phyloP scores from a whole-genome alignment of 495 filamentous ascomycete genomes.

The Neurospora terricola region DNA sequence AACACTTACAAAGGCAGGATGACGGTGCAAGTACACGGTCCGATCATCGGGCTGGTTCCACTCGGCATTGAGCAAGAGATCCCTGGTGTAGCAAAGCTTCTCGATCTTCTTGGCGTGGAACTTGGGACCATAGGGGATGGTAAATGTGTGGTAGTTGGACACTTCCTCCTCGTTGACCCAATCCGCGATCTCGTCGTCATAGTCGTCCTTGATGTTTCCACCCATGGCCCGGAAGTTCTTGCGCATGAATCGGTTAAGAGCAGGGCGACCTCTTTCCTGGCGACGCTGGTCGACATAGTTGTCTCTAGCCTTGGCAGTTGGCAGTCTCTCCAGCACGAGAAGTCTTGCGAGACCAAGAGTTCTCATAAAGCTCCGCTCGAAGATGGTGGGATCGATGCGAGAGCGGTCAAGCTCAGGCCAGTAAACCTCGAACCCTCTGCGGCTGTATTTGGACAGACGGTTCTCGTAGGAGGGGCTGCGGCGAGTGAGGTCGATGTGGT shows the following conservation, averaged over 20 bases:
- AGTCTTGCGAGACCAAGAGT: conserved; percentile 70
- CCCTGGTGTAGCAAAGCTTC: conserved; percentile 66
- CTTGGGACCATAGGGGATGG: conserved; percentile 62
- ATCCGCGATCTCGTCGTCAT: conserved; percentile 70
- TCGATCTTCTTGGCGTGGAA: conserved; percentile 67
- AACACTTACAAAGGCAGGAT: conserved; percentile 54
- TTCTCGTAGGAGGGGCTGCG: conserved; percentile 80
- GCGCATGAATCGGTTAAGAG: conserved; percentile 17
- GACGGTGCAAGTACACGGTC: conserved; percentile 63
- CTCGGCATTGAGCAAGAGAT: conserved; percentile 74
- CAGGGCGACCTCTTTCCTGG: conserved; percentile 56
- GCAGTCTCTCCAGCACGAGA: conserved; percentile 69
- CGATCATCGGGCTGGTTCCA: conserved; percentile 70
- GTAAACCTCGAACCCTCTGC: conserved; percentile 72
- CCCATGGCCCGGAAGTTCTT: conserved; percentile 15
- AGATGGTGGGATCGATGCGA: conserved; percentile 72
- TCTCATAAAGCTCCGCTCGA: conserved; percentile 63
- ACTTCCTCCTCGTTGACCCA: conserved; percentile 68
- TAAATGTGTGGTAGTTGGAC: conserved; percentile 68
- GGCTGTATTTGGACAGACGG: conserved; percentile 78
- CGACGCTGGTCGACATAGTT: conserved; percentile 55
- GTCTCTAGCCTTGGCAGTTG: conserved; percentile 53
- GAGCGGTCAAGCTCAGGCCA: conserved; percentile 63
- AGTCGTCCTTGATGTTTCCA: conserved; percentile 60
- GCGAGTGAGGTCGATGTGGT: conserved; percentile 66